Evolutionary conservation across 1,284 basidiomycete genomes (phyloP).

Genomic region (Abortiporus biennis): DNA sequence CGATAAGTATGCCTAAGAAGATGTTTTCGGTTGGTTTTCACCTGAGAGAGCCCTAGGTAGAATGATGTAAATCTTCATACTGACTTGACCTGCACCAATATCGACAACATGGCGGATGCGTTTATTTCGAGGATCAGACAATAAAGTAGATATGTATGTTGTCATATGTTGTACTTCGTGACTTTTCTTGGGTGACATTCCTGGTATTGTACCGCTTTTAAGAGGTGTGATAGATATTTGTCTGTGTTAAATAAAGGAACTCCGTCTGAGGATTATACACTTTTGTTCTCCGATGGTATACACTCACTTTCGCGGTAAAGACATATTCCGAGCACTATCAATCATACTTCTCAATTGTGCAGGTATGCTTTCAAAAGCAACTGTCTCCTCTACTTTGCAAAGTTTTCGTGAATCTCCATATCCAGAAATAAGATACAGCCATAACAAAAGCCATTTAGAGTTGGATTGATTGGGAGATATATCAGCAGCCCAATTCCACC

Average conservation of each 20-base stretch:
- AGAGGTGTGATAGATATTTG: no score
- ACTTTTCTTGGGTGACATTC: conserved; percentile 50
- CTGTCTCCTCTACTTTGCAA: no score
- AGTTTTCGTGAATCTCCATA: no score
- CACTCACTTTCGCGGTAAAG: conserved; percentile 15
- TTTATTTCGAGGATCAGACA: conserved; percentile 15
- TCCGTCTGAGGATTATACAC: neutral
- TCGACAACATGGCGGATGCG: conserved; percentile 35
- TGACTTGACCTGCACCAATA: conserved; percentile 48
- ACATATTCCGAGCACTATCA: conserved; percentile 12
- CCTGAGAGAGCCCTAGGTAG: conserved; percentile 5
- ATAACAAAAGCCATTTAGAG: conserved; percentile 14
- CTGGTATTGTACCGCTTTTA: no score
- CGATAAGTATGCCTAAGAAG: conserved; percentile 43
- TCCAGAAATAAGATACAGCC: conserved; percentile 22
- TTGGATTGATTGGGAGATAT: conserved; percentile 1
- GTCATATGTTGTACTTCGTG: conserved; percentile 47
- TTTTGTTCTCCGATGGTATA: neutral
- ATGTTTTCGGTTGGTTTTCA: neutral
- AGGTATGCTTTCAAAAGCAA: conserved; percentile 8
- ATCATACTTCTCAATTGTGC: conserved; percentile 8
- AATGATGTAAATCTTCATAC: conserved; percentile 12
- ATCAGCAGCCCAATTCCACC: conserved; percentile 26
- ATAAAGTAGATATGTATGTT: conserved; percentile 27
- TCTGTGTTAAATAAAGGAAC: no score